Conservation (phyloP, 1,139 yeast species). For the Pichia sp. region DNA sequence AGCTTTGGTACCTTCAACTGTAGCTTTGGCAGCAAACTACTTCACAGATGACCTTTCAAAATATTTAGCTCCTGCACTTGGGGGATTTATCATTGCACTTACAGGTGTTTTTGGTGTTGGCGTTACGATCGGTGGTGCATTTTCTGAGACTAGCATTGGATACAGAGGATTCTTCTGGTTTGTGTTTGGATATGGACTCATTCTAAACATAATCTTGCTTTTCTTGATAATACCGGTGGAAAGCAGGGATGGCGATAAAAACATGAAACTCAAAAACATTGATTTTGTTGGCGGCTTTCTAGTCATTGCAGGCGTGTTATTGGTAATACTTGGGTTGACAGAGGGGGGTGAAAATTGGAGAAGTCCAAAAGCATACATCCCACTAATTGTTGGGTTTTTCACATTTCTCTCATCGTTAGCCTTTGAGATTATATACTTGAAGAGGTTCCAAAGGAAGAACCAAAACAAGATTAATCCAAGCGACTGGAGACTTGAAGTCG, state of each 20-base stretch:
- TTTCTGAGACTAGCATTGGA: slow-evolving; percentile 31
- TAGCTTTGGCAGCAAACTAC: slow-evolving; percentile 32
- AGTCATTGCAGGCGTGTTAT: slow-evolving; percentile 30
- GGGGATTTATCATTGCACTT: slow-evolving; percentile 25
- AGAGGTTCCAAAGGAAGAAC: slow-evolving; percentile 17
- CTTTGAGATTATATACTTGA: slow-evolving; percentile 22
- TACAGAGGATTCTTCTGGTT: slow-evolving; percentile 33
- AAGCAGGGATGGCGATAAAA: slow-evolving; percentile 19
- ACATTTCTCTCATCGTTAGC: slow-evolving; percentile 21
- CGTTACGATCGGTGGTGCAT: slow-evolving; percentile 37
- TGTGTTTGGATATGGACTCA: slow-evolving; percentile 25
- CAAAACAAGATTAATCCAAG: slow-evolving; percentile 11
- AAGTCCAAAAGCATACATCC: slow-evolving; percentile 30
- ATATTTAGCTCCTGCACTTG: slow-evolving; percentile 26
- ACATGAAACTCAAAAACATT: slow-evolving; percentile 24
- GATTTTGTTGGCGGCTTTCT: slow-evolving; percentile 30
- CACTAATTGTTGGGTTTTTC: slow-evolving; percentile 29
- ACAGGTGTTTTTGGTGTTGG: slow-evolving; percentile 33
- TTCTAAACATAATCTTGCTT: slow-evolving; percentile 18
- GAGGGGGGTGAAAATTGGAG: slow-evolving; percentile 36
- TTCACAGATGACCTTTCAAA: slow-evolving; percentile 23
- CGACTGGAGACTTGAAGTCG: slow-evolving; percentile 21
- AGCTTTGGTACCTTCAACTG: slow-evolving; percentile 32
- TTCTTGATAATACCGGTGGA: slow-evolving; percentile 28
- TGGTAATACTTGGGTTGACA: slow-evolving; percentile 35